Evolutionary conservation across 345 rosid genomes (phyloP).

Genomic region (Lagerstroemia speciosa): DNA sequence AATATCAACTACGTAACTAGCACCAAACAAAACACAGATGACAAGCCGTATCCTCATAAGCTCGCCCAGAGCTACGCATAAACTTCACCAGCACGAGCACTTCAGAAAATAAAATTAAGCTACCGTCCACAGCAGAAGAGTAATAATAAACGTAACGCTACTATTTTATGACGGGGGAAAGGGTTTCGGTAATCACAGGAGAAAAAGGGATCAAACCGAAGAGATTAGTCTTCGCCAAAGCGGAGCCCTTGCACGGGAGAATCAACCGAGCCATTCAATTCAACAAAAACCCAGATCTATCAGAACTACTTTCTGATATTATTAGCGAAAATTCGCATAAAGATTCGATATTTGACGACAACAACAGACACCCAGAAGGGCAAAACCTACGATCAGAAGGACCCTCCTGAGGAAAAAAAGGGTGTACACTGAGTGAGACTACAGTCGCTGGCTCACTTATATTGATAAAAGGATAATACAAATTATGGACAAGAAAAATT

Average conservation of each 20-base stretch:
- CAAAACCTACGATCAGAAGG: neutral
- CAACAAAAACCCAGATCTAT: neutral
- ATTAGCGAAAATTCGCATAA: neutral
- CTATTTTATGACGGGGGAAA: neutral
- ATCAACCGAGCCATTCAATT: conserved; percentile 72
- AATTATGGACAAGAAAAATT: conserved; percentile 30
- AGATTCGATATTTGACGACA: neutral
- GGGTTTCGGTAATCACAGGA: conserved; percentile 61
- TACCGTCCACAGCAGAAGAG: neutral
- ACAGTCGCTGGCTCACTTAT: conserved; percentile 11
- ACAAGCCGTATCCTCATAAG: neutral
- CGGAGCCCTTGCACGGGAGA: conserved; percentile 67
- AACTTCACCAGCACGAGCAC: neutral
- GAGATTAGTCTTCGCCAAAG: conserved; percentile 52
- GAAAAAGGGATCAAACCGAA: conserved; percentile 68
- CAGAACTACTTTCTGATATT: neutral
- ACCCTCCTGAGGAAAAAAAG: conserved; percentile 2
- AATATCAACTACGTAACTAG: neutral
- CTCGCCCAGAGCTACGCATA: too few species aligned
- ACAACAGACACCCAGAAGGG: neutral
- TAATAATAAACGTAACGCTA: neutral
- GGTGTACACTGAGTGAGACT: neutral
- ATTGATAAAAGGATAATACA: conserved; percentile 32
- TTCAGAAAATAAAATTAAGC: neutral
- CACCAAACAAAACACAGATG: neutral